Conservation (phyloP, 2,329 filamentous ascomycete species). For the Aspergillus carbonarius region DNA sequence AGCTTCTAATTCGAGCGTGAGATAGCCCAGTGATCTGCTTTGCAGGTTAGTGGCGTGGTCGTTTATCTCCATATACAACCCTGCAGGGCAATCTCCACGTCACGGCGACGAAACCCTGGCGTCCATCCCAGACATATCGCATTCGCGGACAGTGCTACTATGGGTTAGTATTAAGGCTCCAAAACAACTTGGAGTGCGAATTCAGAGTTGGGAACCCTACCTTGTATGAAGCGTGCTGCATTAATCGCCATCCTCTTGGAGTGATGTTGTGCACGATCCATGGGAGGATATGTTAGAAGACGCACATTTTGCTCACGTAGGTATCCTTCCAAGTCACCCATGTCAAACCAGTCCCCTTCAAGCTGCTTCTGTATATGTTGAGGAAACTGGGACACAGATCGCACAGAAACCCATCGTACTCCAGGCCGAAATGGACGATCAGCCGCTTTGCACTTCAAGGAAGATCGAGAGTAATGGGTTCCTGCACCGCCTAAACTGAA, state of each 20-base stretch:
- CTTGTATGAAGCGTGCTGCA: constrained; percentile 18
- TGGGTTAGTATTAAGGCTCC: constrained; percentile 9
- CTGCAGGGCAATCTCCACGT: constrained; percentile 24
- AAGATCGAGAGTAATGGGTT: constrained; percentile 22
- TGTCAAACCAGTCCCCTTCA: constrained; percentile 27
- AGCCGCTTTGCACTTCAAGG: not conserved
- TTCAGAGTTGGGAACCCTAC: constrained; percentile 2
- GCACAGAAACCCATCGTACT: constrained; percentile 13
- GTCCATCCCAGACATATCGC: constrained; percentile 27
- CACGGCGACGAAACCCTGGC: constrained; percentile 22
- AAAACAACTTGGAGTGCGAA: not conserved
- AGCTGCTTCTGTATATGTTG: constrained; percentile 15
- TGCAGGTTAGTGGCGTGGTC: not conserved
- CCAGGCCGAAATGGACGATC: constrained; percentile 6
- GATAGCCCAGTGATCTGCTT: too few relatives aligned
- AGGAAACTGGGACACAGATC: constrained; percentile 15
- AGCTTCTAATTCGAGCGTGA: too few relatives aligned
- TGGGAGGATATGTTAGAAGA: constrained; percentile 11
- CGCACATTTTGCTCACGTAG: constrained; percentile 18
- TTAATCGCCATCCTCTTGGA: constrained; percentile 4
- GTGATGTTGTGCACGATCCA: not conserved
- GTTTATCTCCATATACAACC: not conserved
- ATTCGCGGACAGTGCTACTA: constrained; percentile 17
- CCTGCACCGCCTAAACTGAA: constrained; percentile 26
- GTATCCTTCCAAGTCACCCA: constrained; percentile 24